Conservation (phyloP, 495 filamentous ascomycete genomes). For the Zalerion maritima region DNA sequence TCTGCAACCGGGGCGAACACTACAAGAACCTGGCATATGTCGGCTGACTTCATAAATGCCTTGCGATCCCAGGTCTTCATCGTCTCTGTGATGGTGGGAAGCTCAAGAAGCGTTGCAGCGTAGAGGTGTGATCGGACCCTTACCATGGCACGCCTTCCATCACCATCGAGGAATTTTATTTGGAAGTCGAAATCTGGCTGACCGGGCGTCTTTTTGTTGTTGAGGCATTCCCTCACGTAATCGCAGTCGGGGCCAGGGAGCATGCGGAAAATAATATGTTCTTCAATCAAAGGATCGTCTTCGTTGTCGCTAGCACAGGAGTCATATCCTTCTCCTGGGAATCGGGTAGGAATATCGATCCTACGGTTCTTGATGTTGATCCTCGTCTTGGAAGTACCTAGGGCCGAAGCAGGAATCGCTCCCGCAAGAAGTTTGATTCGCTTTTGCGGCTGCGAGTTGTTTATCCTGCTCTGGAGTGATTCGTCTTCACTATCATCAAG, state of each 20-base stretch:
- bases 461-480: conserved; percentile 12
- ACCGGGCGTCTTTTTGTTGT: conserved; percentile 62
- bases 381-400: conserved; percentile 23
- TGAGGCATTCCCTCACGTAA: conserved; percentile 54
- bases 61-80: conserved; percentile 95
- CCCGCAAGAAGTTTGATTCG: conserved; percentile 3
- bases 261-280: conserved; percentile 83
- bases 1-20: conserved; percentile 54
- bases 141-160: conserved; percentile 59
- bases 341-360: conserved; percentile 46
- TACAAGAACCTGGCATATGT: conserved; percentile 90
- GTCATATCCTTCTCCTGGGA: conserved; percentile 78
- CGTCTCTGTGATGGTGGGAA: conserved; percentile 82
- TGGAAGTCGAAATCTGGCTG: conserved; percentile 43
- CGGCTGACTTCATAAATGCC: conserved; percentile 82
- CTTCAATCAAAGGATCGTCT: conserved; percentile 70
- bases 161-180: conserved; percentile 63
- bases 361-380: conserved; percentile 40
- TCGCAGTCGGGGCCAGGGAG: conserved; percentile 72
- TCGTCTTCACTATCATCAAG: conserved; percentile 30
- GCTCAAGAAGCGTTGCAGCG: conserved; percentile 69
- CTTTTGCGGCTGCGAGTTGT: conserved; percentile 2
- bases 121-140: conserved; percentile 56
- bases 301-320: conserved; percentile 91
- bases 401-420: conserved; percentile 1